Conservation (phyloP, 1,139 yeast species). For the Hansenula sp. region DNA sequence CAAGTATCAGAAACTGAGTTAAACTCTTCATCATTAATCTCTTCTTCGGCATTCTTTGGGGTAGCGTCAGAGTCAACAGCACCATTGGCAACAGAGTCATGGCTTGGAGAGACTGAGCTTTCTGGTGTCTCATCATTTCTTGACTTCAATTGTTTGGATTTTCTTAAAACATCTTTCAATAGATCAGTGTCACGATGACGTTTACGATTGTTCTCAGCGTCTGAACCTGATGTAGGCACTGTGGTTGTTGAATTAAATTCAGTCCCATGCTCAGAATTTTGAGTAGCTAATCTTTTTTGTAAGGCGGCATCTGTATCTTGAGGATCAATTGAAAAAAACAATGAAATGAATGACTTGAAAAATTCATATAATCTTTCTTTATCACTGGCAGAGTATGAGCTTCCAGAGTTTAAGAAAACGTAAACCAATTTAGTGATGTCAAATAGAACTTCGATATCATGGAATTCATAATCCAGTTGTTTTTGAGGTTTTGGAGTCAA, state of each 20-base stretch:
- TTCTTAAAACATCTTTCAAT: slow-evolving; percentile 68
- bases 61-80: slow-evolving; percentile 21
- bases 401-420: slow-evolving; percentile 63
- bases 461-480: slow-evolving; percentile 66
- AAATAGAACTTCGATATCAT: slow-evolving; percentile 62
- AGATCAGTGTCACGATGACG: slow-evolving; percentile 63
- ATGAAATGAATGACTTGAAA: slow-evolving; percentile 61
- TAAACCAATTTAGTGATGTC: slow-evolving; percentile 71
- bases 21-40: slow-evolving; percentile 34
- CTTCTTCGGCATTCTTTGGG: slow-evolving; percentile 24
- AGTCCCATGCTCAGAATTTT: slow-evolving; percentile 7
- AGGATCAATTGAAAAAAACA: slow-evolving; percentile 57
- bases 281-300: slow-evolving; percentile 22
- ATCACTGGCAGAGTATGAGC: slow-evolving; percentile 77
- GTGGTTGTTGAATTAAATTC: slow-evolving; percentile 3
- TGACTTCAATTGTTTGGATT: slow-evolving; percentile 44
- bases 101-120: slow-evolving; percentile 23
- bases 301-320: slow-evolving; percentile 31
- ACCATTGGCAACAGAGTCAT: slow-evolving; percentile 19
- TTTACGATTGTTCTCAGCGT: slow-evolving; percentile 26
- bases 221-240: slow-evolving; percentile 14
- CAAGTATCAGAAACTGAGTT: slow-evolving; percentile 57
- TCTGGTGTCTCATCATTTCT: slow-evolving; percentile 27
- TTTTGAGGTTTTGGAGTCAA: slow-evolving; percentile 82
- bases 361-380: slow-evolving; percentile 73